Evolutionary conservation across 208 protist genomes (phyloP).

Genomic region (Trypanosoma platydactyli): DNA sequence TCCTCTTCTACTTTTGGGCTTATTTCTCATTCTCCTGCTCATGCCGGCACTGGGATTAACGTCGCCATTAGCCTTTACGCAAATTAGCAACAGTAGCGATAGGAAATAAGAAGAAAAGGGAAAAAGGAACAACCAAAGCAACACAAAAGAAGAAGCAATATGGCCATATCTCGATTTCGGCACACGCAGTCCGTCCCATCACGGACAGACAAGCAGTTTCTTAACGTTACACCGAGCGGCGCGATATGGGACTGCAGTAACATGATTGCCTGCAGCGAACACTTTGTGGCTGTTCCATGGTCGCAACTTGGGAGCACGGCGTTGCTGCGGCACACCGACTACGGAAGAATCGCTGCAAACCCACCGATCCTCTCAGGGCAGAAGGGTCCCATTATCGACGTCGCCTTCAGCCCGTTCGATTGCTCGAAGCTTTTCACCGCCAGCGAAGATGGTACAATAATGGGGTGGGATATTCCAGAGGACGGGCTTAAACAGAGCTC

Average conservation of each 20-base stretch:
- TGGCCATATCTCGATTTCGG: constrained; percentile 67
- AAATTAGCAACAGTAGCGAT: background rate
- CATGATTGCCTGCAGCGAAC: constrained; percentile 61
- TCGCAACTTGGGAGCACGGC: constrained; percentile 42
- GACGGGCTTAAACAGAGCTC: constrained; percentile 50
- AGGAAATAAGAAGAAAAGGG: constrained; percentile 1
- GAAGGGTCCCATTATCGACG: constrained; percentile 63
- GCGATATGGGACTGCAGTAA: constrained; percentile 75
- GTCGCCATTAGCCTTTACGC: background rate
- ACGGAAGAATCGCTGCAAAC: constrained; percentile 36
- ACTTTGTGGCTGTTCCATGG: constrained; percentile 71
- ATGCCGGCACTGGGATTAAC: background rate
- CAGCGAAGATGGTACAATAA: constrained; percentile 72
- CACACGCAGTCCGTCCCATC: constrained; percentile 47
- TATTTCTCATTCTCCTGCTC: background rate
- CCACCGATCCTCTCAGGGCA: constrained; percentile 65
- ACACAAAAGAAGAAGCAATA: constrained; percentile 22
- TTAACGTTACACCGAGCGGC: constrained; percentile 33
- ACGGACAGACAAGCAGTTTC: constrained; percentile 43
- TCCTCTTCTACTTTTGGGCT: background rate
- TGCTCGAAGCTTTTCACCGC: constrained; percentile 64
- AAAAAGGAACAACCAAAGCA: background rate
- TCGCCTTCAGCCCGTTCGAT: constrained; percentile 80
- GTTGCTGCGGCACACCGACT: constrained; percentile 46
- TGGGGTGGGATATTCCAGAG: constrained; percentile 66